Evolutionary conservation across 805 yeast species (phyloP).

Genomic region (Maudiozyma barnettii): DNA sequence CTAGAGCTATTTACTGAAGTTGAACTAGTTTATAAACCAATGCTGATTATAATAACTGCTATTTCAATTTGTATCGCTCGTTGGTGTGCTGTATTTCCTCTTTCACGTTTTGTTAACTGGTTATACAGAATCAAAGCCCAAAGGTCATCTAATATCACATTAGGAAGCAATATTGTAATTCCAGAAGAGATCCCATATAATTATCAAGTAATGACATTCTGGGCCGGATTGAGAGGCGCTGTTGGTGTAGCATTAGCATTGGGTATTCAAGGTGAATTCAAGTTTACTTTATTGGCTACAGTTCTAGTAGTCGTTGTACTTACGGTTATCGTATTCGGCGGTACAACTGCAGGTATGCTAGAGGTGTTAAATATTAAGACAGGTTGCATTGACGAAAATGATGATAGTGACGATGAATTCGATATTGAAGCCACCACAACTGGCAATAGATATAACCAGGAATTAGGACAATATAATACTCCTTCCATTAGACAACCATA

Average conservation of each 20-base stretch:
- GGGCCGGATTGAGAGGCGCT: conserved; percentile 99
- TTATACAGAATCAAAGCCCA: conserved; percentile 50
- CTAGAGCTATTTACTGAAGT: conserved; percentile 92
- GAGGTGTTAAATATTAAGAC: conserved; percentile 89
- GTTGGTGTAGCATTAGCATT: conserved; percentile 98
- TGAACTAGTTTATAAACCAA: conserved; percentile 87
- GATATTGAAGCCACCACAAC: conserved; percentile 68
- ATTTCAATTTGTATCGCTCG: conserved; percentile 87
- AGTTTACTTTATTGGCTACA: conserved; percentile 81
- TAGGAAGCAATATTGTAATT: conserved; percentile 26
- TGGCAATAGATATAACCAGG: conserved; percentile 6
- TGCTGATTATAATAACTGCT: conserved; percentile 82
- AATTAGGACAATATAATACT: not conserved
- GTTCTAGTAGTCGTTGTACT: conserved; percentile 93
- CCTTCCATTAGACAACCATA: conserved; percentile 11
- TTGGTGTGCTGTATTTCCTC: conserved; percentile 96
- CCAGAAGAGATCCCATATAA: conserved; percentile 90
- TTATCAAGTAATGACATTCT: conserved; percentile 97
- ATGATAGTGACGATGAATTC: conserved; percentile 86
- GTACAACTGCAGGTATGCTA: conserved; percentile 96
- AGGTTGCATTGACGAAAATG: conserved; percentile 72
- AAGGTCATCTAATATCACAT: conserved; percentile 27
- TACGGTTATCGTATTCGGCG: conserved; percentile 94
- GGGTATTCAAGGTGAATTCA: conserved; percentile 92
- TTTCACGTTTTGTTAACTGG: conserved; percentile 77